Evolutionary conservation across 1,139 yeast species (phyloP).

Genomic region (Sugiyamaella grinbergsii): DNA sequence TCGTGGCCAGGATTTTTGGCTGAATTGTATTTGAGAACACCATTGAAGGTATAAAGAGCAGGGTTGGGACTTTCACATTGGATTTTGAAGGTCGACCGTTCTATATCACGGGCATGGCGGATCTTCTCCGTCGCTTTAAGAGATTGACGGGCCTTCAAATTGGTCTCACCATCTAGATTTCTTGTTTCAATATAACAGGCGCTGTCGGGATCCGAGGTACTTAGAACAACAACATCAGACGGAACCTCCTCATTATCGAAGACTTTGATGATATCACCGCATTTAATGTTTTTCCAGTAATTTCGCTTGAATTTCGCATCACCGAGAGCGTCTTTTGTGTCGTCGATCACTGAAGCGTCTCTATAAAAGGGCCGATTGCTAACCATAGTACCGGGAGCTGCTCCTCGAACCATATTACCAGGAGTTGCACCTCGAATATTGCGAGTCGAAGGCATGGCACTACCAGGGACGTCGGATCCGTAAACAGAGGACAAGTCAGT

Average conservation of each 20-base stretch:
- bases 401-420: not conserved
- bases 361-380: not conserved
- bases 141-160: conserved; percentile 76
- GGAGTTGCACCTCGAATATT: not conserved
- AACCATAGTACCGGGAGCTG: conserved; percentile 6
- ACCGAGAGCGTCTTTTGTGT: conserved; percentile 35
- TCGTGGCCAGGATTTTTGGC: not conserved
- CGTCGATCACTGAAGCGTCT: conserved; percentile 40
- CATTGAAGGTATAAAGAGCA: conserved; percentile 77
- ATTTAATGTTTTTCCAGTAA: conserved; percentile 84
- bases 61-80: conserved; percentile 93
- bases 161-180: conserved; percentile 95
- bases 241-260: conserved; percentile 91
- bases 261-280: conserved; percentile 86
- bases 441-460: conserved; percentile 18
- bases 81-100: conserved; percentile 70
- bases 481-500: conserved; percentile 26
- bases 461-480: conserved; percentile 21
- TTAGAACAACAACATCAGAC: conserved; percentile 78
- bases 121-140: conserved; percentile 66
- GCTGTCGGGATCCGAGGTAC: conserved; percentile 87
- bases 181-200: conserved; percentile 92
- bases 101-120: conserved; percentile 68
- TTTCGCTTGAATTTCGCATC: conserved; percentile 59
- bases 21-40: conserved; percentile 59